Percentiles rank a stretch among this genome's conserved stretches.
Conservation (phyloP, 2,329 filamentous ascomycete species). For the Hypoxylon sp. region DNA sequence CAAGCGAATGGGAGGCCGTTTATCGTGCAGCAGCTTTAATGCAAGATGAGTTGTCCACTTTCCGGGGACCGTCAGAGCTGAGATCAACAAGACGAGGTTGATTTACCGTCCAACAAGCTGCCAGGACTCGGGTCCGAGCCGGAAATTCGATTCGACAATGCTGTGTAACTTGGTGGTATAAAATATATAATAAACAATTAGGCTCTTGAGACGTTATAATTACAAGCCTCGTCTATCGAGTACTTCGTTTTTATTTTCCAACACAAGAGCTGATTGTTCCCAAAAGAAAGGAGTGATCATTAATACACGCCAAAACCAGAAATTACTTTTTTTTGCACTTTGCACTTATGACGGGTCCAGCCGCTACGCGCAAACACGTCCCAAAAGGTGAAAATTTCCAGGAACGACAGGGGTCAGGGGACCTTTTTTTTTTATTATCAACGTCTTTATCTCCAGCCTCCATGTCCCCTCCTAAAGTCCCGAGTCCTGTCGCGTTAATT, state of each 20-base stretch:
- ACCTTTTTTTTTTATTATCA: conserved; percentile 35
- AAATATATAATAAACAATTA: conserved; percentile 26
- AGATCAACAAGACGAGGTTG: conserved; percentile 32
- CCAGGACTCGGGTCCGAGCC: conserved; percentile 42
- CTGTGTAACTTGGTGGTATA: conserved; percentile 40
- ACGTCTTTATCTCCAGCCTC: conserved; percentile 41
- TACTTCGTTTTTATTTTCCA: background rate
- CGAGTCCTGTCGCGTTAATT: conserved; percentile 18
- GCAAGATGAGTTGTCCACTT: conserved; percentile 60
- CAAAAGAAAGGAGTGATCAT: conserved; percentile 33
- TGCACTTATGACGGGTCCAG: conserved; percentile 38
- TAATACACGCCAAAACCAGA: conserved; percentile 18
- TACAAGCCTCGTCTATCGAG: conserved; percentile 13
- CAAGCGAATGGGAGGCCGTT: conserved; percentile 55
- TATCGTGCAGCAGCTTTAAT: conserved; percentile 56
- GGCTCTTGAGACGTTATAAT: conserved; percentile 29
- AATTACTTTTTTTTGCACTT: conserved; percentile 32
- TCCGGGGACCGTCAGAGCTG: conserved; percentile 36
- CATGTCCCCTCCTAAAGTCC: conserved; percentile 11
- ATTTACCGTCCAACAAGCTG: conserved; percentile 30
- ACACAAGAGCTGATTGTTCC: conserved; percentile 11
- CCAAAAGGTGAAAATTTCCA: conserved; percentile 43
- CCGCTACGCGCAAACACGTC: conserved; percentile 46
- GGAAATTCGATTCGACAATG: conserved; percentile 40
- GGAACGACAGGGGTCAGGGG: conserved; percentile 43